A percentile compares a stretch with the other conserved stretches of the same genome.
Conservation (phyloP, 768 basidiomycete genomes). For the Boletus rufocinnamomeus region DNA sequence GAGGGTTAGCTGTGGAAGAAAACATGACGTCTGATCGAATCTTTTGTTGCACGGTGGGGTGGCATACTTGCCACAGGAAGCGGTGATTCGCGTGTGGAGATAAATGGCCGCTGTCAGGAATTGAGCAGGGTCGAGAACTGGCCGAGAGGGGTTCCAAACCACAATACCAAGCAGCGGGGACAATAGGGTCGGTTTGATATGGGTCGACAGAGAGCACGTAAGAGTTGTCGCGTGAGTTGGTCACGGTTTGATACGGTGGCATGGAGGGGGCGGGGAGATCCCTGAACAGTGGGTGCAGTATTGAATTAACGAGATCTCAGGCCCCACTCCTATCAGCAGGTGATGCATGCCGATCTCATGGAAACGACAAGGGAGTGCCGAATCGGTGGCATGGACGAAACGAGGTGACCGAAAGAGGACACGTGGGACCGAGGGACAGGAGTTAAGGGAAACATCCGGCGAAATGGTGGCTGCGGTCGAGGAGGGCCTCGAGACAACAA, state of each 20-base stretch:
- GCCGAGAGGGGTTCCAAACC: not conserved
- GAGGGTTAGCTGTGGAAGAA: not conserved
- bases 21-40: not conserved
- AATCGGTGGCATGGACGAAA: slow-evolving; percentile 2
- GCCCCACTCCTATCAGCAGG: slow-evolving; percentile 26
- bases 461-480: slow-evolving; percentile 3
- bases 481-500: slow-evolving; percentile 26
- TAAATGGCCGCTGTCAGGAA: not conserved
- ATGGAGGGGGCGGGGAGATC: not conserved
- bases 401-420: slow-evolving; percentile 20
- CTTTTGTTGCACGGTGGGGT: not conserved
- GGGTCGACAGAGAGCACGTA: slow-evolving; percentile 10
- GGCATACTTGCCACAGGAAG: not conserved
- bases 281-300: too few relatives aligned
- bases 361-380: slow-evolving; percentile 7
- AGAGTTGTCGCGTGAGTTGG: not conserved
- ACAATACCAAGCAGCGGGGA: not conserved
- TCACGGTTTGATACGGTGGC: slow-evolving; percentile 26
- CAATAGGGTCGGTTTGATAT: not conserved
- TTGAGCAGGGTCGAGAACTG: slow-evolving; percentile 3
- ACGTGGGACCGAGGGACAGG: slow-evolving; percentile 19
- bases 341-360: slow-evolving; percentile 11
- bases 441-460: slow-evolving; percentile 17
- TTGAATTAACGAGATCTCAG: not conserved
- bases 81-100: slow-evolving; percentile 3